Evolutionary conservation across 345 rosid species (phyloP).

Genomic region (Bruguiera parviflora): DNA sequence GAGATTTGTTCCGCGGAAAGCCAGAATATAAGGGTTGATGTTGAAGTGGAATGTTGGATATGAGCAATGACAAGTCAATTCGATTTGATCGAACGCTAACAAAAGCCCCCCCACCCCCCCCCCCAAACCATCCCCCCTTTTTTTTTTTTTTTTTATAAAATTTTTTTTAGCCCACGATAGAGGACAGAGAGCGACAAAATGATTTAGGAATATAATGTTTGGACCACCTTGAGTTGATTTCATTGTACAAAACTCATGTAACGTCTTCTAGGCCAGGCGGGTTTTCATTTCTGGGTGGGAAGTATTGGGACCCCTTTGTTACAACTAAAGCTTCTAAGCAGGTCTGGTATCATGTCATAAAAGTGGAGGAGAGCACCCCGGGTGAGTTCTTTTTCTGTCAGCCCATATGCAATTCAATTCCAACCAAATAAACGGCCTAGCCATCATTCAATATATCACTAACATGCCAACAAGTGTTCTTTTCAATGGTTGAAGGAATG

Average conservation of each 20-base stretch:
- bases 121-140: no score
- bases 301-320: background rate
- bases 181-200: conserved; percentile 6
- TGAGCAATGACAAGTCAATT: no score
- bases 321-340: background rate
- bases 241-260: background rate
- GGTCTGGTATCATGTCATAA: background rate
- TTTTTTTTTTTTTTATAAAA: background rate
- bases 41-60: background rate
- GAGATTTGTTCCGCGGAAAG: no score
- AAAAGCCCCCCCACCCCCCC: background rate
- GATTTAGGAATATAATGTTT: background rate
- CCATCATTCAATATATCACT: no score
- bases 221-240: conserved; percentile 31
- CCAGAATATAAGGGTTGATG: no score
- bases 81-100: no score
- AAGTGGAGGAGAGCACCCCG: background rate
- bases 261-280: conserved; percentile 7
- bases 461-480: no score
- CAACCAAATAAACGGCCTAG: no score
- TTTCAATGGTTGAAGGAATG: background rate
- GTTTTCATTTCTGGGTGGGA: background rate
- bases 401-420: no score
- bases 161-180: background rate
- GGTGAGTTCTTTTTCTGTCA: no score